These are phyloP conservation scores for Penicillium argentinense DNA, from an alignment of 495 filamentous ascomycete genomes.

Conservation along the genomic window DNA sequence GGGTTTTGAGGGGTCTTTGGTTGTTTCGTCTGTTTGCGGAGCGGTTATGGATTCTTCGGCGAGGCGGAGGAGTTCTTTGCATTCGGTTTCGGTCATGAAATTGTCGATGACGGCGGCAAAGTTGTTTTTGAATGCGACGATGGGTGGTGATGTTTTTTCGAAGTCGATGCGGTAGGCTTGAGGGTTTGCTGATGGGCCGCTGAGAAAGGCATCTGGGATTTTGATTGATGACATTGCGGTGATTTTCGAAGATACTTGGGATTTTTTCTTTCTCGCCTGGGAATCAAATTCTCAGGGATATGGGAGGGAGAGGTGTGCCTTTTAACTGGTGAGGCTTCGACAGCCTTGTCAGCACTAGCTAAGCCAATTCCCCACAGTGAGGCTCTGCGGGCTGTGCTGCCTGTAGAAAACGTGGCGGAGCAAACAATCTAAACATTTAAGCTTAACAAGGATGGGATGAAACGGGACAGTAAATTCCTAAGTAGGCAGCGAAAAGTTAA, in stretches of 20 bases:
- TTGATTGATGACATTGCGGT: slow-evolving; percentile 8
- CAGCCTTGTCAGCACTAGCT: too few species aligned
- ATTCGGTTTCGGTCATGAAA: slow-evolving; percentile 60
- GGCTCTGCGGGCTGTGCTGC: too few species aligned
- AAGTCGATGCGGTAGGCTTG: slow-evolving; percentile 49
- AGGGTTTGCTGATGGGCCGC: slow-evolving; percentile 21
- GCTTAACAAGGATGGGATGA: too few species aligned
- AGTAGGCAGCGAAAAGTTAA: too few species aligned
- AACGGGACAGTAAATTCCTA: too few species aligned
- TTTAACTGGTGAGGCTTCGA: too few species aligned
- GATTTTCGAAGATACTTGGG: not conserved
- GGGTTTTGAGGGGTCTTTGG: not conserved
- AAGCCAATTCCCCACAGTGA: too few species aligned
- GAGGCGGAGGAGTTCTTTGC: slow-evolving; percentile 52
- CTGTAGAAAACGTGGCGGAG: too few species aligned
- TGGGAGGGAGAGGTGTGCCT: too few species aligned
- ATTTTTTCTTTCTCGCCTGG: not conserved
- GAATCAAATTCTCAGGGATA: too few species aligned
- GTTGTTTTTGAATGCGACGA: slow-evolving; percentile 54
- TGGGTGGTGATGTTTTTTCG: slow-evolving; percentile 36
- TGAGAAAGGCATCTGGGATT: slow-evolving; percentile 20
- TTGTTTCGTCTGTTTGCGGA: not conserved
- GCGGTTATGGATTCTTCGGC: slow-evolving; percentile 52
- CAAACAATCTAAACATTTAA: too few species aligned
- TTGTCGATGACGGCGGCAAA: slow-evolving; percentile 67